These are phyloP conservation scores for Simmondsia chinensis DNA, from an alignment of 148 eudicot species.

Conservation along the genomic window DNA sequence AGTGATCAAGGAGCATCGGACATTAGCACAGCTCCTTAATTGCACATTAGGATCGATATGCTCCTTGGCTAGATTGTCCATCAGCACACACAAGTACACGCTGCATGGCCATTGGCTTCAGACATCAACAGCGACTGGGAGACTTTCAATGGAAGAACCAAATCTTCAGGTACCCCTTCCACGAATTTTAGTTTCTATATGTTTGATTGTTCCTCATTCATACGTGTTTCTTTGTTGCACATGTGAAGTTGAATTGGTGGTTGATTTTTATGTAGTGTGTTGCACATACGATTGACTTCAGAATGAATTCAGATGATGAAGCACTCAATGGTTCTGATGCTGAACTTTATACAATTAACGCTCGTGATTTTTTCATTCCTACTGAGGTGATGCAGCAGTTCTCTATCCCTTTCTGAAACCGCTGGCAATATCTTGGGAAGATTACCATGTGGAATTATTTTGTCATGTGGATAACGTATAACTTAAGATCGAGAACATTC, in stretches of 20 bases:
- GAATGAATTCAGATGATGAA: constrained; percentile 30
- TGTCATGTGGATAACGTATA: too few species aligned
- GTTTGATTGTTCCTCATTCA: not conserved
- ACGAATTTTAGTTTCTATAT: not conserved
- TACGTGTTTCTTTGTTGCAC: not conserved
- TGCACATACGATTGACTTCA: constrained; percentile 80
- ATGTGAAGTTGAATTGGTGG: not conserved
- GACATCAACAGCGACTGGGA: constrained; percentile 96
- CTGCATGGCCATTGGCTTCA: constrained; percentile 98
- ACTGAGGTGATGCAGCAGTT: constrained; percentile 54
- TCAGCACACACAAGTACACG: constrained; percentile 68
- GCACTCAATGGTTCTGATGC: constrained; percentile 26
- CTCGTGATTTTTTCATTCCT: constrained; percentile 81
- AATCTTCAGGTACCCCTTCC: constrained; percentile 89
- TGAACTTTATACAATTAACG: constrained; percentile 41
- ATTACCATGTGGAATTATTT: too few species aligned
- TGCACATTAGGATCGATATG: constrained; percentile 90
- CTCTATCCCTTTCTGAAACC: not conserved
- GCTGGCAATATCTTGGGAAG: too few species aligned
- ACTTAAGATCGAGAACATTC: too few species aligned
- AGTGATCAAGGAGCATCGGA: constrained; percentile 89
- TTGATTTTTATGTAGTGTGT: constrained; percentile 53
- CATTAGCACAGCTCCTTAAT: constrained; percentile 80
- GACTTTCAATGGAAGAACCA: constrained; percentile 98
- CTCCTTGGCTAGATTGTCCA: constrained; percentile 72